Conservation (phyloP, 768 basidiomycete genomes). For the Tricholoma saponaceum region DNA sequence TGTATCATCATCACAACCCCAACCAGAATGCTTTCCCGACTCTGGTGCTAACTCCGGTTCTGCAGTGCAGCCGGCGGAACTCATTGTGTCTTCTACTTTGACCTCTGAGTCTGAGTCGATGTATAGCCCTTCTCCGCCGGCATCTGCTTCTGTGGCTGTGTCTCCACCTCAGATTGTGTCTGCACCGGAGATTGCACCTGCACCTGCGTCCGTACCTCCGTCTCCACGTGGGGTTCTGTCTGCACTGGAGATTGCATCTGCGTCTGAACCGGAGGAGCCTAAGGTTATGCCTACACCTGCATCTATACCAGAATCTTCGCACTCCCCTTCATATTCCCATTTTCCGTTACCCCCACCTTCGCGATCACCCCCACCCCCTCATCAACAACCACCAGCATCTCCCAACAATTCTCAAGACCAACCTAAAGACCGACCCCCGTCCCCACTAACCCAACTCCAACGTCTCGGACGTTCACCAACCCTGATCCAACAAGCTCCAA, state of each 20-base stretch:
- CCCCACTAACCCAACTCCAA: neutral
- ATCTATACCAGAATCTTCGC: neutral
- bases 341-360: neutral
- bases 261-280: neutral
- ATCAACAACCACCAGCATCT: neutral
- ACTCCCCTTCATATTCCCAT: slow-evolving; percentile 1
- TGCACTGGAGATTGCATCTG: neutral
- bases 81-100: neutral
- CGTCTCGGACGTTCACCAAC: neutral
- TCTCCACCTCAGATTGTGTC: neutral
- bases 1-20: neutral
- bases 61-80: no score
- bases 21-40: neutral
- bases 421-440: neutral
- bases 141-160: neutral
- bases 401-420: neutral
- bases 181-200: neutral
- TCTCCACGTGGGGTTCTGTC: slow-evolving; percentile 7
- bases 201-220: neutral
- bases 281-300: neutral
- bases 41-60: no score
- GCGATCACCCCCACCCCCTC: neutral
- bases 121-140: neutral
- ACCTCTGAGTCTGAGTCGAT: neutral
- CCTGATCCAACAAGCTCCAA: neutral